These are phyloP conservation scores for Aspergillus ostianus DNA, from an alignment of 495 filamentous ascomycete species.

Conservation along the genomic window DNA sequence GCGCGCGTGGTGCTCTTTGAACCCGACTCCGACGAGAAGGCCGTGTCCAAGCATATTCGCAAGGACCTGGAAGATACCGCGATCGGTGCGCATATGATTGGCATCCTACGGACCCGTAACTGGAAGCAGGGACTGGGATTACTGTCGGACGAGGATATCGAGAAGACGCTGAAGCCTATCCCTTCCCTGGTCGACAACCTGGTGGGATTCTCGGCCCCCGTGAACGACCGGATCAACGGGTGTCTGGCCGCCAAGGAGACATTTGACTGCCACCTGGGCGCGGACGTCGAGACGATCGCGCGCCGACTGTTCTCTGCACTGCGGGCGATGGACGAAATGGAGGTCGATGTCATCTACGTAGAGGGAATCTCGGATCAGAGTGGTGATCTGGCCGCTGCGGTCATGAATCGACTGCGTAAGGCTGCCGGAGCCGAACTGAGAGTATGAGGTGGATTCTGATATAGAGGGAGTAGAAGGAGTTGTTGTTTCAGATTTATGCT, in stretches of 20 bases:
- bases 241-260: conserved; percentile 31
- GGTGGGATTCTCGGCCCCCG: conserved; percentile 32
- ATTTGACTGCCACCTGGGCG: conserved; percentile 61
- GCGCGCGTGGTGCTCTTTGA: conserved; percentile 86
- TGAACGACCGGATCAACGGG: conserved; percentile 26
- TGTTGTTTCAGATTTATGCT: conserved; percentile 8
- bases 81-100: conserved; percentile 42
- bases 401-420: conserved; percentile 95
- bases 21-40: conserved; percentile 33
- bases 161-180: conserved; percentile 25
- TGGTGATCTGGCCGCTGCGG: conserved; percentile 81
- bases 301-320: conserved; percentile 84
- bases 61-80: conserved; percentile 38
- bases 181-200: conserved; percentile 30
- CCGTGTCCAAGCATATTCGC: conserved; percentile 32
- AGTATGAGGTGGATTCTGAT: conserved; percentile 25
- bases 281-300: conserved; percentile 68
- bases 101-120: conserved; percentile 45
- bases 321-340: conserved; percentile 74
- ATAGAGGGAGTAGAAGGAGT: conserved; percentile 8
- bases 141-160: conserved; percentile 25
- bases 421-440: conserved; percentile 60
- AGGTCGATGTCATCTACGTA: conserved; percentile 83
- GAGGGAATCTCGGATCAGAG: conserved; percentile 79
- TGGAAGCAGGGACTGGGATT: conserved; percentile 42